A percentile compares a stretch with the other conserved stretches of the same genome.
Evolutionary conservation across 2,329 filamentous ascomycete species (phyloP).

Genomic region (Akanthomyces dipterigenus): DNA sequence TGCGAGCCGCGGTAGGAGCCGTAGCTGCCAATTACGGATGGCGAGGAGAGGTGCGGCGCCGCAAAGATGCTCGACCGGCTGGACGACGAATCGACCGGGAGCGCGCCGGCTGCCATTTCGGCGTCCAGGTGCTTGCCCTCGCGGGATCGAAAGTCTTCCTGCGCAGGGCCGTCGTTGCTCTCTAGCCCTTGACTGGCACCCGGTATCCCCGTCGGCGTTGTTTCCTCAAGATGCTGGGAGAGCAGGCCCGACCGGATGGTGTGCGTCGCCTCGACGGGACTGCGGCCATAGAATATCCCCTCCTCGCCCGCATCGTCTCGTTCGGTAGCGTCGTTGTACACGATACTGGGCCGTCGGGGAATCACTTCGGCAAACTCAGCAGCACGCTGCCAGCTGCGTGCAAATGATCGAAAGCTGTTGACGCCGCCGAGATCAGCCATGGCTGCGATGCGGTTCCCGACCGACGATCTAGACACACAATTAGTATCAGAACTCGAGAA

Average conservation of each 20-base stretch:
- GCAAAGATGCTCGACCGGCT: constrained; percentile 44
- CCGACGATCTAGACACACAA: constrained; percentile 45
- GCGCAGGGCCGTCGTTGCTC: constrained; percentile 8
- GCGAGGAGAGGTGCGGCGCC: constrained; percentile 56
- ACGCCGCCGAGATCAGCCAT: constrained; percentile 74
- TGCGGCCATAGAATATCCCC: constrained; percentile 34
- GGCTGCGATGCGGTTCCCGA: constrained; percentile 48
- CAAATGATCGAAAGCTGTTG: constrained; percentile 92
- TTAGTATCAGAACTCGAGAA: too few relatives aligned
- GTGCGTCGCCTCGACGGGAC: constrained; percentile 30
- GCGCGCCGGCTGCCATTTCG: constrained; percentile 29
- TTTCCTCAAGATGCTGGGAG: constrained; percentile 44
- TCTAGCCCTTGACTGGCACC: constrained; percentile 18
- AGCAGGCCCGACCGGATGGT: constrained; percentile 38
- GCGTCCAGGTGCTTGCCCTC: constrained; percentile 43
- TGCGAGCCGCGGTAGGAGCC: constrained; percentile 40
- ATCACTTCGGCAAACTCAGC: constrained; percentile 84
- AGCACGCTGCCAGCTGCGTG: constrained; percentile 85
- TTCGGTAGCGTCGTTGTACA: constrained; percentile 51
- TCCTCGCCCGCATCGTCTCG: constrained; percentile 19
- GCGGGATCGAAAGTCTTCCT: constrained; percentile 33
- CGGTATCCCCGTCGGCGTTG: constrained; percentile 16
- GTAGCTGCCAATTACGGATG: constrained; percentile 68
- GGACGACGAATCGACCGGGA: constrained; percentile 14
- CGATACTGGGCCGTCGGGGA: constrained; percentile 68